phyloP scores from a whole-genome alignment of 345 rosid species.

The Salix arbutifolia region DNA sequence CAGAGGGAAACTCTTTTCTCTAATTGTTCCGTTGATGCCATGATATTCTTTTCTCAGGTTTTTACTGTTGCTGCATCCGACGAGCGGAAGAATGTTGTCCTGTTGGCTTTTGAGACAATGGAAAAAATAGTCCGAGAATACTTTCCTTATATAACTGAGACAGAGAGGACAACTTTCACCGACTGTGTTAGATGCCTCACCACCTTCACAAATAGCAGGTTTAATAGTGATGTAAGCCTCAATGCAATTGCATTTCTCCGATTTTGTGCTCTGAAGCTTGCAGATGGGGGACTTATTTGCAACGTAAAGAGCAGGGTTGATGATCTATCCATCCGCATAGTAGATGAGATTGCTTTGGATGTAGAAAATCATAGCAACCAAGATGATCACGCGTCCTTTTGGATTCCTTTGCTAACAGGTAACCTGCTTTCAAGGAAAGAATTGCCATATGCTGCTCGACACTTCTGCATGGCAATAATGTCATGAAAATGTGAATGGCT shows the following conservation, averaged over 20 bases:
- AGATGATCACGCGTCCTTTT: slow-evolving; percentile 80
- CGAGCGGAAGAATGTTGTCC: slow-evolving; percentile 75
- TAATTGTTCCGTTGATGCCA: not conserved
- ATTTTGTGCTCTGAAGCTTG: slow-evolving; percentile 90
- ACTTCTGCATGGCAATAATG: not conserved
- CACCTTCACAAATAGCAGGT: slow-evolving; percentile 81
- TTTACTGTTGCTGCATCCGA: slow-evolving; percentile 88
- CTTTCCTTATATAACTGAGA: slow-evolving; percentile 87
- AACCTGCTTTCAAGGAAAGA: slow-evolving; percentile 18
- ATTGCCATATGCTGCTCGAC: not conserved
- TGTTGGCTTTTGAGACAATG: slow-evolving; percentile 89
- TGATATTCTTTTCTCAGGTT: slow-evolving; percentile 44
- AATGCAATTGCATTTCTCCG: slow-evolving; percentile 96
- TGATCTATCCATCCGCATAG: slow-evolving; percentile 24
- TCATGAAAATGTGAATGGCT: not conserved
- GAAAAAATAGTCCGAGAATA: slow-evolving; percentile 93
- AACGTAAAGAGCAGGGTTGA: slow-evolving; percentile 46
- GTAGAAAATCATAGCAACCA: slow-evolving; percentile 35
- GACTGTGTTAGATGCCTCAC: slow-evolving; percentile 92
- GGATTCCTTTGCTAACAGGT: slow-evolving; percentile 97
- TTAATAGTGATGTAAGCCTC: slow-evolving; percentile 86
- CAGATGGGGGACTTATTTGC: slow-evolving; percentile 81
- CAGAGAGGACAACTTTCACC: slow-evolving; percentile 86
- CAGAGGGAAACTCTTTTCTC: not conserved
- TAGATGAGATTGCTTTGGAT: slow-evolving; percentile 36